Evolutionary conservation across 148 eudicot genomes (phyloP).

Genomic region (Rheum nobile): DNA sequence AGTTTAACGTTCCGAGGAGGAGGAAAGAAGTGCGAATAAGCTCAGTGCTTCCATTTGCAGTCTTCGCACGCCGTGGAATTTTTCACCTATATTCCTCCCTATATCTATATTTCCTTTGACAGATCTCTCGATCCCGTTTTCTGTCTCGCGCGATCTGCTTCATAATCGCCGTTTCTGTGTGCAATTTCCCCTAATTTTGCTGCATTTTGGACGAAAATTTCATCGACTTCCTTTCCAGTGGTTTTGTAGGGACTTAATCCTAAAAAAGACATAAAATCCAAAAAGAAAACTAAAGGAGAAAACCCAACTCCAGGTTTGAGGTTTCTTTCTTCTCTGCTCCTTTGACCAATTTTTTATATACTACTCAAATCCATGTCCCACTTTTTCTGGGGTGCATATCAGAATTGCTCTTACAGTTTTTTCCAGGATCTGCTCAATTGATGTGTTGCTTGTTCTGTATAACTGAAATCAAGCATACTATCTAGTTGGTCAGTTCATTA

Average conservation of each 20-base stretch:
- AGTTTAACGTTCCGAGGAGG: not conserved
- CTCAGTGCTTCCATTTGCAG: slow-evolving; percentile 7
- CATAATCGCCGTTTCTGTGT: not conserved
- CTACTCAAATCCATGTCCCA: slow-evolving; percentile 6
- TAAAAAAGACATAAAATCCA: not conserved
- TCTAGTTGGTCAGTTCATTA: not conserved
- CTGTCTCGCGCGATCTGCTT: slow-evolving; percentile 2
- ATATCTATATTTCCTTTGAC: not conserved
- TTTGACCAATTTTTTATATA: slow-evolving; percentile 2
- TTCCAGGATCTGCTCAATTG: slow-evolving; percentile 5
- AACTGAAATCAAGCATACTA: not conserved
- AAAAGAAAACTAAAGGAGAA: not conserved
- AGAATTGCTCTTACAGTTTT: not conserved
- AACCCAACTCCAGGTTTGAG: slow-evolving; percentile 1
- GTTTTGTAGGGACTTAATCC: not conserved
- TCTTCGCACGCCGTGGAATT: slow-evolving; percentile 1
- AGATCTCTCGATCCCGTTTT: not conserved
- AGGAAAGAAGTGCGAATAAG: not conserved
- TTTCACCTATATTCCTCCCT: not conserved
- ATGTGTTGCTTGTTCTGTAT: not conserved
- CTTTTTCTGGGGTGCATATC: not conserved
- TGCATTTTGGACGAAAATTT: slow-evolving; percentile 2
- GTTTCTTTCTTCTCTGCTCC: not conserved
- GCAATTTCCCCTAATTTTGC: not conserved
- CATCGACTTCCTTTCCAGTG: not conserved